These are phyloP conservation scores for Maudiozyma humilis DNA, from an alignment of 1,139 yeast genomes.

Conservation along the genomic window DNA sequence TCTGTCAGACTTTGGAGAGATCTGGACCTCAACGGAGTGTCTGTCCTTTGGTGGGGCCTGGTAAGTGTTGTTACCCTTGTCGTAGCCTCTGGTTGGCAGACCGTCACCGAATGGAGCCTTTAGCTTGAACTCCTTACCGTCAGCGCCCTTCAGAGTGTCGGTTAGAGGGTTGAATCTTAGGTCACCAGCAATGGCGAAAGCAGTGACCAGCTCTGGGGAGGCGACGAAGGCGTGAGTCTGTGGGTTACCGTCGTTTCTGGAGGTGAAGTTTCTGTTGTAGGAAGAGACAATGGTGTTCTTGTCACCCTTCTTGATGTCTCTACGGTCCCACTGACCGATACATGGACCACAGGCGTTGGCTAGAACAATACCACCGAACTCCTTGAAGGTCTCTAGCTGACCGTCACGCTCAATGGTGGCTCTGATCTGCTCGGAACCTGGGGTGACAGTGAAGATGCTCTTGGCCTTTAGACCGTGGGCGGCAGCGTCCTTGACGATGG, in stretches of 20 bases:
- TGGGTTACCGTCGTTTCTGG: constrained; percentile 99
- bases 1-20: constrained; percentile 81
- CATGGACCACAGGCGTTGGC: constrained; percentile 99
- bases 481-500: constrained; percentile 86
- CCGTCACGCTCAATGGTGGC: constrained; percentile 98
- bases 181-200: constrained; percentile 94
- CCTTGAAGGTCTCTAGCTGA: constrained; percentile 79
- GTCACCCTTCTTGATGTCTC: constrained; percentile 93
- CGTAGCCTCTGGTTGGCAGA: constrained; percentile 82
- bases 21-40: constrained; percentile 60
- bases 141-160: constrained; percentile 85
- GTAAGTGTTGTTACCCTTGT: constrained; percentile 88
- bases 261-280: constrained; percentile 97
- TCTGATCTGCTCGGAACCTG: constrained; percentile 98
- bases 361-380: constrained; percentile 88
- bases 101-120: constrained; percentile 87
- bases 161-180: constrained; percentile 97
- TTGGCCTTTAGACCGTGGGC: constrained; percentile 85
- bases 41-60: constrained; percentile 96
- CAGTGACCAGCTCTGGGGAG: constrained; percentile 95
- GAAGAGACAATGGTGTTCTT: constrained; percentile 97
- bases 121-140: constrained; percentile 93
- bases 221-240: constrained; percentile 97
- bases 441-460: constrained; percentile 87
- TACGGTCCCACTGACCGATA: constrained; percentile 99